Base-by-base conservation (phyloP, 2,329 filamentous ascomycete species). In the Colletotrichum australisinense region DNA sequence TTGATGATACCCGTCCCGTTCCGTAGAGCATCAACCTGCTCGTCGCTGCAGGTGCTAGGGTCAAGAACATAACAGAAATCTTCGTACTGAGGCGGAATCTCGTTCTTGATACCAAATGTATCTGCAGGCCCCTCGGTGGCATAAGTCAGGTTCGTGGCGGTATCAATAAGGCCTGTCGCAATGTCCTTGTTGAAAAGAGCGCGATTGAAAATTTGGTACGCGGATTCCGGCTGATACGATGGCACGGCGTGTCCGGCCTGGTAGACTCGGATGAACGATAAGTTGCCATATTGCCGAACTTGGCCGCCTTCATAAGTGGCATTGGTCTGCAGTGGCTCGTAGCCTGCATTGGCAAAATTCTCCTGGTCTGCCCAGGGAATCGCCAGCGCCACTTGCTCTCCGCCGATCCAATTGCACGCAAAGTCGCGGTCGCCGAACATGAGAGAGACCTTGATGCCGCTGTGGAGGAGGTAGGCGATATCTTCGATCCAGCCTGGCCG, bases 231-330 rank as follows among this genome's bases (percentile, higher is more conserved):
- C 78, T 88, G 86, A 71, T 88, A 87, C 52, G 85, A 86, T 0
- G 88, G 86, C 4, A 89, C 85, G 74, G 89, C 86, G 75, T 91
- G 89, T 0, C 90, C 89, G 2, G 89, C 86, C 76, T 90, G 86
- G 77, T 88, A 91, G 19, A 91, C 86, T 0, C 89, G 84, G 24
- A 88, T 85, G 78, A 90, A 92, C 2, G 86, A 88, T 71, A 91
- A 85, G 75, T 94, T 94, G 1, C 91, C 92, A 75, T 88, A 91
- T 78, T 94, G 92, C 3, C 92, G 86, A 0, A 93, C 92, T 73
- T 89, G 87, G 7, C 93, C 93, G 26, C 86, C 90, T 78, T 88
- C 88, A 81, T 90, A 90, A 3, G 86, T 84, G 11, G 83, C 84
- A 75, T 91, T 90, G 7, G 91, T 88, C 16, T 88, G 81, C 55